Percentiles rank a stretch among this genome's conserved stretches.
Evolutionary conservation across 2,329 filamentous ascomycete species (phyloP).

Genomic region (Talaromyces sp.): DNA sequence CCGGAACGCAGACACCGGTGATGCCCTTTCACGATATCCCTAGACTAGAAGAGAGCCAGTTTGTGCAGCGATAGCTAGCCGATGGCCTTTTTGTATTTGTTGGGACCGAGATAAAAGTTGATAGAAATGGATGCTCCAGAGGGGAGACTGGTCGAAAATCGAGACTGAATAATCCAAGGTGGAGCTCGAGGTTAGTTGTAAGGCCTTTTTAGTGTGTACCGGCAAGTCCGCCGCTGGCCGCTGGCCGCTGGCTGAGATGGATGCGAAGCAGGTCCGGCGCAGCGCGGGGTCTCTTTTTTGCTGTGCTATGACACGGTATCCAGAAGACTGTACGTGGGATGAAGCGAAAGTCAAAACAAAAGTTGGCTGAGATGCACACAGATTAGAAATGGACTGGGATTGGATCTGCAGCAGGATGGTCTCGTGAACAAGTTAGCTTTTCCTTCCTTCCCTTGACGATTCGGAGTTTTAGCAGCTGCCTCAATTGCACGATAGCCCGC

Average conservation of each 20-base stretch:
- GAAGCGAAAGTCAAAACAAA: background rate
- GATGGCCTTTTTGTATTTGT: background rate
- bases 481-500: conserved; percentile 11
- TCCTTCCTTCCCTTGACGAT: background rate
- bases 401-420: background rate
- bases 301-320: background rate
- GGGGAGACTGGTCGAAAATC: background rate
- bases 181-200: conserved; percentile 5
- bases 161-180: background rate
- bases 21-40: conserved; percentile 16
- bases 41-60: conserved; percentile 11
- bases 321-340: background rate
- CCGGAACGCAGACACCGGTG: conserved; percentile 36
- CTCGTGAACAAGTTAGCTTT: conserved; percentile 7
- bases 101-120: background rate
- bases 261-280: conserved; percentile 7
- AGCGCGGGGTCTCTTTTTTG: conserved; percentile 14
- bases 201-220: conserved; percentile 10
- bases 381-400: background rate
- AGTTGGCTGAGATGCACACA: background rate
- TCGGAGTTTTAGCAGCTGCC: conserved; percentile 13
- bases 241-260: conserved; percentile 3
- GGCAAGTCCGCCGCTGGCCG: conserved; percentile 11
- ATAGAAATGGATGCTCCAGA: background rate
- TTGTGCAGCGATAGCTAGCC: conserved; percentile 1